Evolutionary conservation across 108 stramenopile genomes (phyloP).

Genomic region (Cylindrotheca closterium): DNA sequence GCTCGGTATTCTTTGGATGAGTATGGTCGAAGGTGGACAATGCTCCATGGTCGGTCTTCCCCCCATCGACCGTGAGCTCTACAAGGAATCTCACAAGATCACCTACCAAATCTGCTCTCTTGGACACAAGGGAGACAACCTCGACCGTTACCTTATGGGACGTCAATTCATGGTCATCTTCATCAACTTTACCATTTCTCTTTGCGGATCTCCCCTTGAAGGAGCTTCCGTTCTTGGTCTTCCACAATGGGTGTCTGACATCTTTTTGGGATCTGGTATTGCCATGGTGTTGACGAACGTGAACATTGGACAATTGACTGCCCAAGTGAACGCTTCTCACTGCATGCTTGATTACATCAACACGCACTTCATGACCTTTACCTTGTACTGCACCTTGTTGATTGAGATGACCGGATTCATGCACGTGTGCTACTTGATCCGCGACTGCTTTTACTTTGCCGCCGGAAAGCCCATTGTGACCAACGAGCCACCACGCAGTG

Average conservation of each 20-base stretch:
- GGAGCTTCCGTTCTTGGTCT: conserved; percentile 61
- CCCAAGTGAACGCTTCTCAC: conserved; percentile 79
- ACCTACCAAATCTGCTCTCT: conserved; percentile 52
- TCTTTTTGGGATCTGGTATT: conserved; percentile 76
- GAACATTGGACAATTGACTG: conserved; percentile 74
- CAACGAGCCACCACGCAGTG: conserved; percentile 51
- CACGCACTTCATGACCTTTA: conserved; percentile 76
- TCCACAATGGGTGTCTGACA: conserved; percentile 46
- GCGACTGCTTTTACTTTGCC: conserved; percentile 36
- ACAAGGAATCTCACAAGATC: conserved; percentile 69
- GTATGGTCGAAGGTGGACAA: conserved; percentile 77
- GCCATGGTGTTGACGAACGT: conserved; percentile 76
- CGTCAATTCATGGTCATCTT: conserved; percentile 89
- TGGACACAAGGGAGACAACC: conserved; percentile 81
- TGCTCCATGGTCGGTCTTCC: conserved; percentile 72
- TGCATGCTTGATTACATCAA: conserved; percentile 88
- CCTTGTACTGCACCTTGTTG: conserved; percentile 49
- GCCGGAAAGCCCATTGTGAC: conserved; percentile 54
- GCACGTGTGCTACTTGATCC: conserved; percentile 66
- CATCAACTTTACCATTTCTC: conserved; percentile 70
- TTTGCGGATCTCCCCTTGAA: conserved; percentile 56
- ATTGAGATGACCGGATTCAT: conserved; percentile 67
- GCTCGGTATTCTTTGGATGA: conserved; percentile 55
- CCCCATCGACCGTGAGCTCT: conserved; percentile 65
- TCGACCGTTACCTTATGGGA: conserved; percentile 82